Evolutionary conservation across 441 rosid species (phyloP).

Genomic region (Croton setiger): DNA sequence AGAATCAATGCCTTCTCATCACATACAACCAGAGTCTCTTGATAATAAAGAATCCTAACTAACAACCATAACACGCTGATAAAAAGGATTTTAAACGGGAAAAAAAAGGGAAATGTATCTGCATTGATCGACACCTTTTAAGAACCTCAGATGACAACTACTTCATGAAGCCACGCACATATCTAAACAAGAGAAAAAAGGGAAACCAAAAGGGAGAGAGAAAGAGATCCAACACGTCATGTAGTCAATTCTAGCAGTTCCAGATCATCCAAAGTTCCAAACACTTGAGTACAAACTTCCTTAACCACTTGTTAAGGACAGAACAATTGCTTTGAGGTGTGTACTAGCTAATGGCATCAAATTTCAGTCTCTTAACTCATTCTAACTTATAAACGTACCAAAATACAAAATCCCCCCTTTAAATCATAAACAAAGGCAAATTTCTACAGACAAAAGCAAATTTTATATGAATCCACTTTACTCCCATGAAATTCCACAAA

Average conservation of each 20-base stretch:
- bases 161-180: neutral
- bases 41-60: neutral
- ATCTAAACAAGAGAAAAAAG: neutral
- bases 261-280: neutral
- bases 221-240: neutral
- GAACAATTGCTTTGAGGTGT: neutral
- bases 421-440: neutral
- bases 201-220: neutral
- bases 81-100: no score
- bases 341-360: neutral
- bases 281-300: neutral
- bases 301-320: neutral
- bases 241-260: neutral
- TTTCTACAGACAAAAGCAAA: neutral
- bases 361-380: conserved; percentile 4
- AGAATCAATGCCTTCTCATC: neutral
- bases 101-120: no score
- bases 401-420: neutral
- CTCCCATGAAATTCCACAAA: neutral
- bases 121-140: neutral
- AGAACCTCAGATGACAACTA: neutral
- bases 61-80: no score
- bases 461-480: neutral
- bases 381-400: neutral
- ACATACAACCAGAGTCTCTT: neutral